phyloP scores from a whole-genome alignment of 2,329 filamentous ascomycete genomes.

The Geosmithia flava region DNA sequence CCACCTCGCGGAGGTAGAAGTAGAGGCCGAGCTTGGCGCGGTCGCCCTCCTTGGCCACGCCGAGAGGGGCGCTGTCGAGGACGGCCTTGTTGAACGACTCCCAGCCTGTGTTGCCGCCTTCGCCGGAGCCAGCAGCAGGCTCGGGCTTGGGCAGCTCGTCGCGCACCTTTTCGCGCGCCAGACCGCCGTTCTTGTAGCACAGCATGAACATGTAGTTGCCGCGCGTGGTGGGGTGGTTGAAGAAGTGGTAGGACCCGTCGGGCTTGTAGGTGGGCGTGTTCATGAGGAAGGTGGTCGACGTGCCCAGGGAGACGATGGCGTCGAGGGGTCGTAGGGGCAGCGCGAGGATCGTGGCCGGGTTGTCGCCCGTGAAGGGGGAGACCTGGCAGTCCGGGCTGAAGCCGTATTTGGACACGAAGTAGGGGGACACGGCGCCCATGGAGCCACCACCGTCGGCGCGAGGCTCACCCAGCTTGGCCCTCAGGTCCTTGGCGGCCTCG shows the following conservation, averaged over 20 bases:
- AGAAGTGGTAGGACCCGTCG: conserved; percentile 88
- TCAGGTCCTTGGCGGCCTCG: conserved; percentile 49
- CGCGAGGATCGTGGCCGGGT: conserved; percentile 87
- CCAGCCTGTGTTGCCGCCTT: conserved; percentile 47
- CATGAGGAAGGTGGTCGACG: conserved; percentile 96
- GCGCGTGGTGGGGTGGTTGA: conserved; percentile 87
- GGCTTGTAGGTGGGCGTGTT: conserved; percentile 85
- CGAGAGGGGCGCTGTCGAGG: conserved; percentile 56
- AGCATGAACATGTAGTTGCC: conserved; percentile 99
- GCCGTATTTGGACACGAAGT: conserved; percentile 69
- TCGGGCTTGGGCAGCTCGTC: conserved; percentile 56
- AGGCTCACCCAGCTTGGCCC: conserved; percentile 68
- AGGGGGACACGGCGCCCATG: conserved; percentile 63
- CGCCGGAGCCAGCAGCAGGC: conserved; percentile 8
- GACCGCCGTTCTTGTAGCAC: conserved; percentile 96
- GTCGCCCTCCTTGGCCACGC: conserved; percentile 34
- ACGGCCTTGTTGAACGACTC: conserved; percentile 66
- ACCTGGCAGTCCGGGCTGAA: conserved; percentile 66
- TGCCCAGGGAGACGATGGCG: conserved; percentile 89
- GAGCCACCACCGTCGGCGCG: conserved; percentile 67
- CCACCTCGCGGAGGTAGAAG: conserved; percentile 90
- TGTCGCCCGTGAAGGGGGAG: conserved; percentile 87
- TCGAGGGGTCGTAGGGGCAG: conserved; percentile 79
- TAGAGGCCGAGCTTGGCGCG: conserved; percentile 83
- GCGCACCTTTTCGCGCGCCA: conserved; percentile 81